These are phyloP conservation scores for Brettanomyces naardenensis DNA, from an alignment of 805 yeast species.

Conservation along the genomic window DNA sequence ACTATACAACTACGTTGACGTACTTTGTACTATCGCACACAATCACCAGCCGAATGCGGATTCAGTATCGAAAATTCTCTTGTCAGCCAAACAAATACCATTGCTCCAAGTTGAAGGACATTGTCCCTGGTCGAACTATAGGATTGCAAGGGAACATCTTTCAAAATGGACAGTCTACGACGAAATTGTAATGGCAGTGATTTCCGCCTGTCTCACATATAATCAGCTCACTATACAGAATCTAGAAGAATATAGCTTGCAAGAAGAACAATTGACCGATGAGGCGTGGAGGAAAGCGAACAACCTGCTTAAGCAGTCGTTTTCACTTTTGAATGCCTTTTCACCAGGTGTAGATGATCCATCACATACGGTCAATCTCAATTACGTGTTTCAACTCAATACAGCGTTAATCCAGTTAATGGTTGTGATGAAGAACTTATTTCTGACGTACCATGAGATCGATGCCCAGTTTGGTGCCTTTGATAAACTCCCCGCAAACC, in stretches of 20 bases:
- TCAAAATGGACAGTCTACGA: conserved; percentile 18
- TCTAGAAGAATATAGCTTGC: conserved; percentile 5
- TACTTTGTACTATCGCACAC: conserved; percentile 9
- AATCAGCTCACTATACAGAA: conserved; percentile 11
- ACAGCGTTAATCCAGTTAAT: conserved; percentile 16
- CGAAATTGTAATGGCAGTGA: conserved; percentile 15
- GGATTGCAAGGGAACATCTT: neutral
- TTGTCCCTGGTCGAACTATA: conserved; percentile 17
- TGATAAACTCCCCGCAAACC: conserved; percentile 18
- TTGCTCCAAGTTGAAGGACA: conserved; percentile 4
- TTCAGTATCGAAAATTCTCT: conserved; percentile 7
- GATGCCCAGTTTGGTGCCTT: conserved; percentile 16
- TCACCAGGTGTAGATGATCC: conserved; percentile 4
- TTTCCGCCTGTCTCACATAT: conserved; percentile 13
- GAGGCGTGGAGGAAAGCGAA: conserved; percentile 18
- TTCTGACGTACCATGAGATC: conserved; percentile 12
- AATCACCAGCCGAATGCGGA: neutral
- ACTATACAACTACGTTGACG: conserved; percentile 18
- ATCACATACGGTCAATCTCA: conserved; percentile 6
- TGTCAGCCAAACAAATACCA: conserved; percentile 5
- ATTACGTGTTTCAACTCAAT: conserved; percentile 12
- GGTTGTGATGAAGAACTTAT: conserved; percentile 18
- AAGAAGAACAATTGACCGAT: conserved; percentile 5
- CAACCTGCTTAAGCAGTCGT: conserved; percentile 16
- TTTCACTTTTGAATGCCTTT: conserved; percentile 13